A percentile compares a stretch with the other conserved stretches of the same genome.
These are phyloP conservation scores for Coleophoma cylindrospora DNA, from an alignment of 2,329 filamentous ascomycete genomes.

Conservation along the genomic window DNA sequence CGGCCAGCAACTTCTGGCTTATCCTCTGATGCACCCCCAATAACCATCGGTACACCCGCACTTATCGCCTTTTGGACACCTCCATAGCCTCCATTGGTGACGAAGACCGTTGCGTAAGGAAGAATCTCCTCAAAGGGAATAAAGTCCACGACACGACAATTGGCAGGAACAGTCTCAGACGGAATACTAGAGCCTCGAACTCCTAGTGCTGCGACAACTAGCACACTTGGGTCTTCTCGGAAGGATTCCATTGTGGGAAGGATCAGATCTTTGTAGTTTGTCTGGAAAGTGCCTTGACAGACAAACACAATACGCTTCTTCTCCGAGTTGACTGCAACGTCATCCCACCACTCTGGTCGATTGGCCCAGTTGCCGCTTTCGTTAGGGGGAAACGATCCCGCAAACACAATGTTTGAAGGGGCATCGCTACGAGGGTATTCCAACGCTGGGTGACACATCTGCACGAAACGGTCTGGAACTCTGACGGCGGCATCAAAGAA, in stretches of 20 bases:
- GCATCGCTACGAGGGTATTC: slow-evolving; percentile 29
- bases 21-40: slow-evolving; percentile 27
- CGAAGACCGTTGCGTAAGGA: slow-evolving; percentile 26
- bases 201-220: slow-evolving; percentile 26
- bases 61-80: slow-evolving; percentile 26
- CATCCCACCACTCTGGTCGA: slow-evolving; percentile 40
- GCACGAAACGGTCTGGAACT: slow-evolving; percentile 22
- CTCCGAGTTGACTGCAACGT: slow-evolving; percentile 31
- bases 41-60: slow-evolving; percentile 27
- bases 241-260: slow-evolving; percentile 29
- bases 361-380: slow-evolving; percentile 18
- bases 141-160: slow-evolving; percentile 26
- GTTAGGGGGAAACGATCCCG: slow-evolving; percentile 33
- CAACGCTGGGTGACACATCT: slow-evolving; percentile 27
- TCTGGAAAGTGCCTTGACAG: slow-evolving; percentile 28
- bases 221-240: slow-evolving; percentile 21
- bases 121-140: slow-evolving; percentile 30
- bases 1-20: slow-evolving; percentile 25
- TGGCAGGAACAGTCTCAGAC: slow-evolving; percentile 19
- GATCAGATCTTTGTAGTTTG: slow-evolving; percentile 25
- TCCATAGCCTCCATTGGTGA: slow-evolving; percentile 31
- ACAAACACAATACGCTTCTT: slow-evolving; percentile 28
- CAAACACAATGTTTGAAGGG: slow-evolving; percentile 32
- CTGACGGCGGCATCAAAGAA: slow-evolving; percentile 17
- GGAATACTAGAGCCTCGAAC: neutral